Conservation (phyloP, 1,284 basidiomycete genomes). For the Grifola frondosa region DNA sequence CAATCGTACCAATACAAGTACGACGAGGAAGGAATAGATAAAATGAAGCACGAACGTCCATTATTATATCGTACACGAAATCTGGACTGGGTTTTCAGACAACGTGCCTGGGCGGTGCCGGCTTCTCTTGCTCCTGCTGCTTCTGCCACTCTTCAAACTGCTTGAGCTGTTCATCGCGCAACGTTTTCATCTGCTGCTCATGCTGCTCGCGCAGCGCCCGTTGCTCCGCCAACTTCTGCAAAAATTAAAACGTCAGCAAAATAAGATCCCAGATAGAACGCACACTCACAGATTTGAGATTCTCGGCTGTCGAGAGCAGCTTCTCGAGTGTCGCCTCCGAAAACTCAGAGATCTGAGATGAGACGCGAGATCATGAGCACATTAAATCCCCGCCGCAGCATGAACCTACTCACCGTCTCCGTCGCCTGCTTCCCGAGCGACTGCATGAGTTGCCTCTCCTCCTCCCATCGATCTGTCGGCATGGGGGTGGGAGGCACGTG, state of each 20-base stretch:
- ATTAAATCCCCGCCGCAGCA: neutral
- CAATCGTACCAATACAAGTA: no score
- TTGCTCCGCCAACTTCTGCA: slow-evolving; percentile 61
- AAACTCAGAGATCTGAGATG: slow-evolving; percentile 54
- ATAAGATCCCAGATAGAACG: neutral
- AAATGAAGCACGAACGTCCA: no score
- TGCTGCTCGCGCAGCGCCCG: slow-evolving; percentile 53
- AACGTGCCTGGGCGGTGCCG: slow-evolving; percentile 16
- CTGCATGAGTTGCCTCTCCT: slow-evolving; percentile 9
- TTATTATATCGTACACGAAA: no score
- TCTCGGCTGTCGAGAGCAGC: slow-evolving; percentile 53
- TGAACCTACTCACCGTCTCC: slow-evolving; percentile 47
- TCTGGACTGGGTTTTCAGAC: slow-evolving; percentile 12
- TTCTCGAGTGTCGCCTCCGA: slow-evolving; percentile 71
- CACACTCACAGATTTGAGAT: slow-evolving; percentile 55
- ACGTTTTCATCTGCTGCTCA: slow-evolving; percentile 34
- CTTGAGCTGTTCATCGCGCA: slow-evolving; percentile 35
- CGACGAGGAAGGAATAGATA: no score
- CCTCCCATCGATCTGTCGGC: slow-evolving; percentile 22
- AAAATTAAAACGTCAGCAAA: neutral
- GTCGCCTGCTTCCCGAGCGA: slow-evolving; percentile 44
- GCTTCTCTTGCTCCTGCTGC: slow-evolving; percentile 17
- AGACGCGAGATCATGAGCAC: neutral
- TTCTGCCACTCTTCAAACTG: slow-evolving; percentile 37
- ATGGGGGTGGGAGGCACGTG: slow-evolving; percentile 17